A percentile compares a stretch with the other conserved stretches of the same genome.
Evolutionary conservation across 75 land plant species (phyloP).

Genomic region (Chamaecyparis obtusa): DNA sequence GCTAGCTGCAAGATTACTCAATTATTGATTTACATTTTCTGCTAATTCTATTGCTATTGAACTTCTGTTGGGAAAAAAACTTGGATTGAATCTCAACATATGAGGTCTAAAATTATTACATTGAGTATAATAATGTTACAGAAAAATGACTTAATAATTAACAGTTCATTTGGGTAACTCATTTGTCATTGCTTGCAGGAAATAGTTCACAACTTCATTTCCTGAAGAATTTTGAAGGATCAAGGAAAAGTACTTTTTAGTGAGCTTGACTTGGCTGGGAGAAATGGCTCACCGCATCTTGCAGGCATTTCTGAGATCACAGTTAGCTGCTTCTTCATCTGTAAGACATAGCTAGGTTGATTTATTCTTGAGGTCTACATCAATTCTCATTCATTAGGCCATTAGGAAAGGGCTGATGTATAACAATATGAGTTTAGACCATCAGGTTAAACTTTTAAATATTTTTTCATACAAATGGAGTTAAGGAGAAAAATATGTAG

Average conservation of each 20-base stretch:
- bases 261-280: background rate
- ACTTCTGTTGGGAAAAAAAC: background rate
- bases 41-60: background rate
- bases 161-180: background rate
- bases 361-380: background rate
- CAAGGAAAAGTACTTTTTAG: background rate
- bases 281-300: slow-evolving; percentile 4
- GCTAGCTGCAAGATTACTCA: background rate
- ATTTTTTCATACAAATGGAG: too few relatives aligned
- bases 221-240: background rate
- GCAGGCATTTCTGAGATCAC: slow-evolving; percentile 2
- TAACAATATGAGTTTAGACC: background rate
- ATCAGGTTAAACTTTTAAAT: background rate
- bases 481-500: too few relatives aligned
- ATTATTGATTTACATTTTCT: background rate
- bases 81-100: background rate
- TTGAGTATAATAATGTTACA: background rate
- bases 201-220: background rate
- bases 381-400: background rate
- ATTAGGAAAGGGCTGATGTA: background rate
- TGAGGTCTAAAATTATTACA: background rate
- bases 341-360: slow-evolving; percentile 1
- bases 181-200: background rate
- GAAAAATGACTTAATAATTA: background rate
- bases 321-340: slow-evolving; percentile 3